These are phyloP conservation scores for Wickerhamiella domercqiae DNA, from an alignment of 805 yeast genomes.

Conservation along the genomic window DNA sequence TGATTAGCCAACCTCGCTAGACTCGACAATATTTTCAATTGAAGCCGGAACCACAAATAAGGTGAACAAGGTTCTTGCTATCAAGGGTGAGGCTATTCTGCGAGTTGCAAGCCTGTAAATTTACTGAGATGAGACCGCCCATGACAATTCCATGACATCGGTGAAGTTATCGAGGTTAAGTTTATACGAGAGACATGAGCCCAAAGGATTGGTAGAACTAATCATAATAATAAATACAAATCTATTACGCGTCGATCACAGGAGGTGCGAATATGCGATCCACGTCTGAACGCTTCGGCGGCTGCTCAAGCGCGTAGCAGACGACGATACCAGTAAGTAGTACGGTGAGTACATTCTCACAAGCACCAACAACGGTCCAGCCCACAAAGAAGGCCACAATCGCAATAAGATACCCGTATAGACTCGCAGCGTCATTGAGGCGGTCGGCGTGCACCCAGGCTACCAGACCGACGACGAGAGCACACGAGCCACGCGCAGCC, in stretches of 20 bases:
- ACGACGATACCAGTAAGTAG: constrained; percentile 24
- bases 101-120: no score
- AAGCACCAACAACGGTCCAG: constrained; percentile 30
- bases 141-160: no score
- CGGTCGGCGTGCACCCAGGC: constrained; percentile 30
- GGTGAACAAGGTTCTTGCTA: no score
- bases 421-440: constrained; percentile 21
- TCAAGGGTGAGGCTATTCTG: no score
- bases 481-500: constrained; percentile 25
- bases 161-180: no score
- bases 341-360: constrained; percentile 28
- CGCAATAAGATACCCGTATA: constrained; percentile 28
- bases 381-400: constrained; percentile 27
- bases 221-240: no score
- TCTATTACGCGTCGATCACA: background rate
- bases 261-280: constrained; percentile 17
- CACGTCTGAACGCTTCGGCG: constrained; percentile 19
- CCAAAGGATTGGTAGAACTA: no score
- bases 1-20: no score
- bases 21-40: no score
- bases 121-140: no score
- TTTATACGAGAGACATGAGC: no score
- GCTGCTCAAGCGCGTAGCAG: constrained; percentile 22
- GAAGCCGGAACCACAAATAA: no score
- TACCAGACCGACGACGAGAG: constrained; percentile 24